A percentile compares a stretch with the other conserved stretches of the same genome.
These are phyloP conservation scores for Carallia brachiata DNA, from an alignment of 345 rosid genomes.

Conservation along the genomic window DNA sequence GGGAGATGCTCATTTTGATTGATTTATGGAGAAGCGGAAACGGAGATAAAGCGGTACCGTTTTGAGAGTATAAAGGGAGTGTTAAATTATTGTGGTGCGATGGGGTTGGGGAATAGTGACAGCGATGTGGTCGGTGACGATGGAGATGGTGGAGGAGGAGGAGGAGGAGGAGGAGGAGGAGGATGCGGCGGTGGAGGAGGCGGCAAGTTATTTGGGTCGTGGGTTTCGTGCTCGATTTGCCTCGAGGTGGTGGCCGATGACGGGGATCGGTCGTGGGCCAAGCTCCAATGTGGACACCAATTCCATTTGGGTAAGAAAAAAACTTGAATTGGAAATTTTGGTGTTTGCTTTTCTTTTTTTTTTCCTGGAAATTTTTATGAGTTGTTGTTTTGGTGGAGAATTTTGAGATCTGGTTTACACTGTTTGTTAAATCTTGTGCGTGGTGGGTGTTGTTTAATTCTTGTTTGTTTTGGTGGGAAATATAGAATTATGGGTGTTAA, in stretches of 20 bases:
- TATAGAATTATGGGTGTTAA: not conserved
- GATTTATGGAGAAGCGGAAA: not conserved
- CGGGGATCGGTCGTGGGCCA: constrained; percentile 96
- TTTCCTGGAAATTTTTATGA: not conserved
- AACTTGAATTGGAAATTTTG: not conserved
- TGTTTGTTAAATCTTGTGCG: not conserved
- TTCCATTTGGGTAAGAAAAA: constrained; percentile 81
- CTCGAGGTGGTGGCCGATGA: constrained; percentile 69
- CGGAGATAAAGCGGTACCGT: constrained; percentile 18
- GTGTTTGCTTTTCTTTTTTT: not conserved
- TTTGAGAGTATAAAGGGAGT: constrained; percentile 21
- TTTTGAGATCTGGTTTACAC: constrained; percentile 29
- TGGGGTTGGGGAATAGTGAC: constrained; percentile 72
- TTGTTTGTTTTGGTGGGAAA: not conserved
- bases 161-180: constrained; percentile 27
- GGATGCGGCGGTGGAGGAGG: constrained; percentile 31
- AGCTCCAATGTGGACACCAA: constrained; percentile 93
- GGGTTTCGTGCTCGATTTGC: constrained; percentile 94
- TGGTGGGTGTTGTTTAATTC: not conserved
- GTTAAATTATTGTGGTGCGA: constrained; percentile 23
- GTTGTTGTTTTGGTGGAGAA: not conserved
- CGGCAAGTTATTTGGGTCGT: constrained; percentile 51
- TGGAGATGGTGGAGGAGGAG: constrained; percentile 45
- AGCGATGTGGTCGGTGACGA: constrained; percentile 49
- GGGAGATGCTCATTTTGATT: no score